phyloP scores from a whole-genome alignment of 495 filamentous ascomycete genomes.

The Glonium stellatum region DNA sequence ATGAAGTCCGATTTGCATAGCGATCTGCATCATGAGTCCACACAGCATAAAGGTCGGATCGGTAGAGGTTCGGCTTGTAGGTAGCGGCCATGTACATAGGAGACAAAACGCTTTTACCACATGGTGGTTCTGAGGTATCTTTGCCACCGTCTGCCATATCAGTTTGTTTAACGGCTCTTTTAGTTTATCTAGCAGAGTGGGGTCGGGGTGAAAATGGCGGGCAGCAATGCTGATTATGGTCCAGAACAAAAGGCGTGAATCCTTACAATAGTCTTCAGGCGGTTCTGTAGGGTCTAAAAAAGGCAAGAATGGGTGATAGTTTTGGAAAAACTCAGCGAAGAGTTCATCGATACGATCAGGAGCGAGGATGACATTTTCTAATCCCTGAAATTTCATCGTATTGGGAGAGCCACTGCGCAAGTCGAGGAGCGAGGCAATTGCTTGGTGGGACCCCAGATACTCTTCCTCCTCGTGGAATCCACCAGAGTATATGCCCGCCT shows the following conservation, averaged over 20 bases:
- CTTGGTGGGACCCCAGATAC: slow-evolving; percentile 64
- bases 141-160: slow-evolving; percentile 74
- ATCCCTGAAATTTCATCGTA: slow-evolving; percentile 30
- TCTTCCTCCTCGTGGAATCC: slow-evolving; percentile 29
- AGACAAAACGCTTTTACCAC: slow-evolving; percentile 88
- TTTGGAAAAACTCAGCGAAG: slow-evolving; percentile 71
- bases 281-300: slow-evolving; percentile 64
- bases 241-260: slow-evolving; percentile 78
- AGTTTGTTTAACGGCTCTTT: slow-evolving; percentile 65
- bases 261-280: slow-evolving; percentile 65
- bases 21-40: slow-evolving; percentile 88
- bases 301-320: slow-evolving; percentile 78
- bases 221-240: slow-evolving; percentile 75
- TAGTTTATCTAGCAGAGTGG: slow-evolving; percentile 59
- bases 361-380: slow-evolving; percentile 68
- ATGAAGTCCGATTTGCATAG: slow-evolving; percentile 85
- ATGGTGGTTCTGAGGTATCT: slow-evolving; percentile 77
- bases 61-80: slow-evolving; percentile 74
- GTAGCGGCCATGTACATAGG: slow-evolving; percentile 85
- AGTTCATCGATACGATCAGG: slow-evolving; percentile 66
- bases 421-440: slow-evolving; percentile 74
- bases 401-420: slow-evolving; percentile 47
- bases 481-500: slow-evolving; percentile 17
- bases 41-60: slow-evolving; percentile 88
- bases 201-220: slow-evolving; percentile 61